Percentiles rank a stretch among this genome's conserved stretches.
phyloP scores from a whole-genome alignment of 148 eudicot genomes.

The Chenopodium suecicum region DNA sequence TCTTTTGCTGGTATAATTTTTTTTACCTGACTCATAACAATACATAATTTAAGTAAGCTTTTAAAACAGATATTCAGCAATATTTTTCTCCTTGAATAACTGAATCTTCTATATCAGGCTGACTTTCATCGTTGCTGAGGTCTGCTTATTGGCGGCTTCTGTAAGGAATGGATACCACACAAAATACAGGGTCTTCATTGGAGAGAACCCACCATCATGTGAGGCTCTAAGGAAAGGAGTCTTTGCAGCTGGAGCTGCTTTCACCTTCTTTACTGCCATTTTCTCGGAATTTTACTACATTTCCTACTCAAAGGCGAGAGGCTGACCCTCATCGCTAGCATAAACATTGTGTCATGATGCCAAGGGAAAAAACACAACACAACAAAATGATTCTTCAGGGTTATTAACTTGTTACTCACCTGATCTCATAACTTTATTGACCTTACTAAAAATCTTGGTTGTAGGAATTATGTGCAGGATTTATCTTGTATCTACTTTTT shows the following conservation, averaged over 20 bases:
- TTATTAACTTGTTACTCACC: neutral
- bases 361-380: neutral
- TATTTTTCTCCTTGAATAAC: neutral
- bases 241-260: constrained; percentile 89
- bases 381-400: neutral
- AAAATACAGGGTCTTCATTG: constrained; percentile 41
- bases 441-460: neutral
- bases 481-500: neutral
- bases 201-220: constrained; percentile 53
- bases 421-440: neutral
- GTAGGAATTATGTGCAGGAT: neutral
- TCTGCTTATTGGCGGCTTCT: constrained; percentile 76
- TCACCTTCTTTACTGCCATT: constrained; percentile 63
- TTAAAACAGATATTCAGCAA: neutral
- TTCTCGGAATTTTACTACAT: constrained; percentile 67
- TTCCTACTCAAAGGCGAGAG: constrained; percentile 55
- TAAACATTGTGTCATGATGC: neutral
- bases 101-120: constrained; percentile 41
- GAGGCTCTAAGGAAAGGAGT: constrained; percentile 85
- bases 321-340: constrained; percentile 29
- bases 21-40: neutral
- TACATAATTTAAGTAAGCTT: neutral
- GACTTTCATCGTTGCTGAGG: constrained; percentile 67
- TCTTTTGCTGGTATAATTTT: constrained; percentile 68
- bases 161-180: constrained; percentile 69